A percentile compares a stretch with the other conserved stretches of the same genome.
Evolutionary conservation across 2,329 filamentous ascomycete species (phyloP).

Genomic region (Pseudogymnoascus sp.): DNA sequence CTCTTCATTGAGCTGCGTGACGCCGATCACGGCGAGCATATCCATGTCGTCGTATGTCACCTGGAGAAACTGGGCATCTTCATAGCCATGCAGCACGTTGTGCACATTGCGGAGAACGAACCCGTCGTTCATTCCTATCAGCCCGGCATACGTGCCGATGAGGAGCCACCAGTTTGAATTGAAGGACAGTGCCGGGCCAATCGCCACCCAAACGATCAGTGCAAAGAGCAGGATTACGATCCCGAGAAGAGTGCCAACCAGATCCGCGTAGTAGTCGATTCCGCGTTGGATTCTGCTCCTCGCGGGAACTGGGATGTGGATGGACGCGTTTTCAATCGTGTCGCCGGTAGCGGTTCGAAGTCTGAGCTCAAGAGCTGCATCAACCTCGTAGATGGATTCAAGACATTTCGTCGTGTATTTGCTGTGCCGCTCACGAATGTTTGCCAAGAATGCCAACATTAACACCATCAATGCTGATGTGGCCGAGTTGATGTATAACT

Average conservation of each 20-base stretch:
- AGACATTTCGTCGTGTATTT: constrained; percentile 28
- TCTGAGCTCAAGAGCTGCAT: constrained; percentile 28
- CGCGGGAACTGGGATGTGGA: constrained; percentile 28
- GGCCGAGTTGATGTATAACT: constrained; percentile 34
- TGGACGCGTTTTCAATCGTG: constrained; percentile 25
- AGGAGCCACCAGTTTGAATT: constrained; percentile 40
- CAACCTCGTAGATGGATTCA: constrained; percentile 27
- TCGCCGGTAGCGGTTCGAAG: constrained; percentile 30
- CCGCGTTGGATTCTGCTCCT: constrained; percentile 30
- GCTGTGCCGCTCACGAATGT: constrained; percentile 32
- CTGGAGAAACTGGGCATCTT: constrained; percentile 23
- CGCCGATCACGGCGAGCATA: constrained; percentile 14
- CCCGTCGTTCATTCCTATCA: constrained; percentile 38
- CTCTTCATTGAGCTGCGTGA: constrained; percentile 11
- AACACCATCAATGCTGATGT: constrained; percentile 38
- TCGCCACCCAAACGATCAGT: constrained; percentile 32
- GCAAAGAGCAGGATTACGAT: constrained; percentile 32
- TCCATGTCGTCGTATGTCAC: constrained; percentile 15
- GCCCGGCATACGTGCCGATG: constrained; percentile 40
- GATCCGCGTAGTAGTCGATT: constrained; percentile 37
- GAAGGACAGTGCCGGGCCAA: constrained; percentile 34
- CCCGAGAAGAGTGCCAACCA: constrained; percentile 37
- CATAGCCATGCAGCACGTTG: constrained; percentile 23
- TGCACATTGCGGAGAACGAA: constrained; percentile 40
- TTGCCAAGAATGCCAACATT: constrained; percentile 32